Evolutionary conservation across 306 rosid species (phyloP).

Genomic region (Vigna mungo): DNA sequence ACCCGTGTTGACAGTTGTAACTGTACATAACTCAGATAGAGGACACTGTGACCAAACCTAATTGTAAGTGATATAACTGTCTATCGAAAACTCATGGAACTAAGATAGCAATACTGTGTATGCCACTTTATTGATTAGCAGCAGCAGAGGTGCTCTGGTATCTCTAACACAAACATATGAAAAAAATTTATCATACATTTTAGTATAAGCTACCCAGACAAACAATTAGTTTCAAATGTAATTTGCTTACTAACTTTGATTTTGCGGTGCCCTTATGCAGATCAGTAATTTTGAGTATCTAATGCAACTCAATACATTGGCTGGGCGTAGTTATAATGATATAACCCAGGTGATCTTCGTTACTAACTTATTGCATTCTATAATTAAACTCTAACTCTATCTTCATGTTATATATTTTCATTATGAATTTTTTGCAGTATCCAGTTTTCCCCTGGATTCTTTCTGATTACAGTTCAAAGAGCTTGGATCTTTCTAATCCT

Average conservation of each 20-base stretch:
- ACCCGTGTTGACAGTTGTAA: too few species aligned
- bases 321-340: slow-evolving; percentile 99
- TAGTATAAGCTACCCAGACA: background rate
- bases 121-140: background rate
- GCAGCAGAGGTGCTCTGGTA: background rate
- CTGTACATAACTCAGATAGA: background rate
- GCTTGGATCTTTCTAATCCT: slow-evolving; percentile 84
- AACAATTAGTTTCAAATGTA: slow-evolving; percentile 17
- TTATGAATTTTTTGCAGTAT: slow-evolving; percentile 66
- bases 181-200: slow-evolving; percentile 14
- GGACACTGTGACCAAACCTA: background rate
- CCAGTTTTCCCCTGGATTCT: slow-evolving; percentile 99
- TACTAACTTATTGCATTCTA: slow-evolving; percentile 35
- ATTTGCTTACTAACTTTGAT: slow-evolving; percentile 23
- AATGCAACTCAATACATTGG: slow-evolving; percentile 98
- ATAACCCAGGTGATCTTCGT: slow-evolving; percentile 85
- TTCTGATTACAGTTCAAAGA: slow-evolving; percentile 88
- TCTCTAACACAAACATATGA: background rate
- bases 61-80: background rate
- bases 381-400: slow-evolving; percentile 31
- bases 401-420: slow-evolving; percentile 38
- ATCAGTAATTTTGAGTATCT: slow-evolving; percentile 98
- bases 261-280: slow-evolving; percentile 63
- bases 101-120: background rate
- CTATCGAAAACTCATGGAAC: background rate